Conservation (phyloP, 768 basidiomycete species). For the Phylloporus sp. region DNA sequence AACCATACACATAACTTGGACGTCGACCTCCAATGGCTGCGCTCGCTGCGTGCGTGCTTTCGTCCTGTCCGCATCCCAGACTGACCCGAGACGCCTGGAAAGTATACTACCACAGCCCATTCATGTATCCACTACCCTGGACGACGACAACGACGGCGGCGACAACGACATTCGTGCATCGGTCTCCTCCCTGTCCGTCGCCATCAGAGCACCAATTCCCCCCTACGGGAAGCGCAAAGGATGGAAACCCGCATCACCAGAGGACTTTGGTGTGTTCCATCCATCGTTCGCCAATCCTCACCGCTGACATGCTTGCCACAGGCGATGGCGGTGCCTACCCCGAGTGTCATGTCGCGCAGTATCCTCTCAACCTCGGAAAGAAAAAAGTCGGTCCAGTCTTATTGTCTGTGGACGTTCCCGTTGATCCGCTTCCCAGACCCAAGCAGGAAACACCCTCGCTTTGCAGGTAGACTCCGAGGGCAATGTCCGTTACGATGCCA, state of each 20-base stretch:
- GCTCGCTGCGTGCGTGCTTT: constrained; percentile 64
- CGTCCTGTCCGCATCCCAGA: background rate
- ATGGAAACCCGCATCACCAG: constrained; percentile 80
- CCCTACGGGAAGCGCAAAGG: constrained; percentile 80
- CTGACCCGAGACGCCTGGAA: constrained; percentile 5
- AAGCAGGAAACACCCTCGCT: constrained; percentile 91
- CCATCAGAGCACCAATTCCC: constrained; percentile 56
- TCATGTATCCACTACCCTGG: constrained; percentile 45
- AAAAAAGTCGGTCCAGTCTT: constrained; percentile 66
- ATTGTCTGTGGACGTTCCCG: background rate
- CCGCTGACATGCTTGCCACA: constrained; percentile 24
- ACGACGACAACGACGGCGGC: constrained; percentile 68
- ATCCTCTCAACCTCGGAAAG: constrained; percentile 90
- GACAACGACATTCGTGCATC: constrained; percentile 27
- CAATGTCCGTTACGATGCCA: constrained; percentile 94
- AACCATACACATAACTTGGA: constrained; percentile 16
- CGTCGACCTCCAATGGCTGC: constrained; percentile 46
- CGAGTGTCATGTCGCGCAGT: constrained; percentile 96
- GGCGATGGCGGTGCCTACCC: constrained; percentile 86
- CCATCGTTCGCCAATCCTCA: background rate
- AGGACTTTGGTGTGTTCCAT: constrained; percentile 70
- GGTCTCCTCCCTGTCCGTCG: constrained; percentile 35
- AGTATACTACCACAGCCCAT: constrained; percentile 69
- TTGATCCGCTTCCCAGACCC: constrained; percentile 48
- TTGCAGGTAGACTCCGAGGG: constrained; percentile 96